Evolutionary conservation across 2,329 filamentous ascomycete species (phyloP).

Genomic region (Furcasterigmium furcatum): DNA sequence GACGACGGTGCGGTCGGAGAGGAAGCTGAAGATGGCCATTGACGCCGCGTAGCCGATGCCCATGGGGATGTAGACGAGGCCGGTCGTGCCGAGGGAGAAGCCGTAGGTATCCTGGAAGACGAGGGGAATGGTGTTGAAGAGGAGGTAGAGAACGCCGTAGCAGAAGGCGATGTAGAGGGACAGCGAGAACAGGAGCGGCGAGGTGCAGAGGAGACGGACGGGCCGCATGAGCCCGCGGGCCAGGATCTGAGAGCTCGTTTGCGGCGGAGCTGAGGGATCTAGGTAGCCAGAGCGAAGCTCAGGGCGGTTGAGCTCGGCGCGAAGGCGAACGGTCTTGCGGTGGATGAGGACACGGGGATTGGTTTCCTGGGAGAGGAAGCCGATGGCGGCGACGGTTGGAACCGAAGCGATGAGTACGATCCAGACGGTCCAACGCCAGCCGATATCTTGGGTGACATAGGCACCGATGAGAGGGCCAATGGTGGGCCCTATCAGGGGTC

Average conservation of each 20-base stretch:
- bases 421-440: conserved; percentile 53
- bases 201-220: conserved; percentile 45
- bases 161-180: conserved; percentile 48
- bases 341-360: conserved; percentile 47
- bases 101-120: conserved; percentile 45
- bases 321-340: conserved; percentile 42
- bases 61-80: conserved; percentile 46
- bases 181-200: conserved; percentile 42
- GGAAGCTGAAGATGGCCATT: conserved; percentile 33
- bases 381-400: conserved; percentile 28
- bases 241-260: conserved; percentile 22
- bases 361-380: conserved; percentile 41
- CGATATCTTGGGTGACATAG: conserved; percentile 43
- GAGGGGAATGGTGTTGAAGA: conserved; percentile 51
- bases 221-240: conserved; percentile 44
- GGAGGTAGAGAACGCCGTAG: conserved; percentile 50
- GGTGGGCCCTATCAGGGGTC: conserved; percentile 37
- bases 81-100: conserved; percentile 41
- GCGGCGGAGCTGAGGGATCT: conserved; percentile 15
- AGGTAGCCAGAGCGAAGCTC: conserved; percentile 23
- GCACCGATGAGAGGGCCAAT: conserved; percentile 45
- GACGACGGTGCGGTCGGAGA: conserved; percentile 42
- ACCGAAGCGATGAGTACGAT: conserved; percentile 44
- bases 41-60: conserved; percentile 38
- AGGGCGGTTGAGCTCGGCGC: conserved; percentile 38